These are phyloP conservation scores for Candida schatavii DNA, from an alignment of 805 yeast species.

Conservation along the genomic window DNA sequence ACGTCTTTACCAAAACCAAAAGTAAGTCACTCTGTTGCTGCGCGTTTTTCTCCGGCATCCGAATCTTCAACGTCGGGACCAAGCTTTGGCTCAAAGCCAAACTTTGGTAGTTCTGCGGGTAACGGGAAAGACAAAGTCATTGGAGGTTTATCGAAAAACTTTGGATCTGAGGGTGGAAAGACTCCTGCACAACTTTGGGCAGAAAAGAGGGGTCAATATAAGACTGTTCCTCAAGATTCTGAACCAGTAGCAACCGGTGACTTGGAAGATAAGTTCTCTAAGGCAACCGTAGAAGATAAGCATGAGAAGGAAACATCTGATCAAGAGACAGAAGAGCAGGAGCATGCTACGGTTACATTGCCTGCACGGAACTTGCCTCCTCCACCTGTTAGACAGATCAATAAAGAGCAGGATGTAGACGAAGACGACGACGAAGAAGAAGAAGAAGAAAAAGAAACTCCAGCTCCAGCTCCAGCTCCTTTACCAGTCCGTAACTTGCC, in stretches of 20 bases:
- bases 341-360: constrained; percentile 7
- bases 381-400: constrained; percentile 12
- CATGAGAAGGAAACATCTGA: constrained; percentile 13
- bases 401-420: constrained; percentile 7
- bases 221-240: constrained; percentile 31
- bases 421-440: constrained; percentile 13
- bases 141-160: constrained; percentile 60
- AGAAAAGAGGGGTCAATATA: constrained; percentile 73
- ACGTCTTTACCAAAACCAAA: constrained; percentile 65
- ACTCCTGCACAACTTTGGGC: constrained; percentile 98
- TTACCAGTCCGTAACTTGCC: constrained; percentile 20
- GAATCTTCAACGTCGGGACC: constrained; percentile 22
- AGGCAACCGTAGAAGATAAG: constrained; percentile 6
- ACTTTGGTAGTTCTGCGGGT: constrained; percentile 26
- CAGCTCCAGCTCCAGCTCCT: too few relatives aligned
- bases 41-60: constrained; percentile 42
- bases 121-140: constrained; percentile 44
- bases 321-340: constrained; percentile 13
- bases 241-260: constrained; percentile 8
- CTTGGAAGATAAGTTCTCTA: constrained; percentile 15
- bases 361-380: constrained; percentile 23
- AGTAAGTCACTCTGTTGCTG: constrained; percentile 46
- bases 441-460: constrained; percentile 8
- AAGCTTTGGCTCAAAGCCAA: constrained; percentile 34
- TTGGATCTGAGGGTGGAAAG: constrained; percentile 70